Evolutionary conservation across 345 rosid species (phyloP), one percentile per base, ranked within the genome.

Genomic region (Murraya paniculata): DNA sequence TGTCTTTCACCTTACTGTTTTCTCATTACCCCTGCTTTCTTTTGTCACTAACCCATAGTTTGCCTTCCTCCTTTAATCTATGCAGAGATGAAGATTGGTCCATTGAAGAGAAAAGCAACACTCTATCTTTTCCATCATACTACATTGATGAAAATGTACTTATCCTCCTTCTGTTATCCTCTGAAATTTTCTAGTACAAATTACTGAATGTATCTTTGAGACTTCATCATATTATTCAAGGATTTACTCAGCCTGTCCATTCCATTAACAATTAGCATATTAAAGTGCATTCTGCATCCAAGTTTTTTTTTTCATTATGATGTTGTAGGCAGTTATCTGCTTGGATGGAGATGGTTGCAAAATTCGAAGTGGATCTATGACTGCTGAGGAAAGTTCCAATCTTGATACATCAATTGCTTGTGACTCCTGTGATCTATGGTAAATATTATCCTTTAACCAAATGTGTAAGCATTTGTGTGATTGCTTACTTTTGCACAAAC

Each of bases 341-440:
- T 91, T 96, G 90, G 98, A 94, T 84, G 98, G 98, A 77, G 91
- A 88, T 88, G 97, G 88, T 72, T 96, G 98, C 90, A 94, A 88
- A 87, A 85, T 96, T 76, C 91, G 95, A 76, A 83, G 85, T 81
- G 88, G 84, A 76, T 82, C 89, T 27, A 70, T 77, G 58, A 76
- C 60, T 79, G 71, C 89, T 78, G 93, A 87, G 66, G 97, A 84
- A 73, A 93, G 86, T 81, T 86, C 91, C 31, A 79, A 72, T 88
- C 90, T 91, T 24, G 98, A 96, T 85, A 96, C 99, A 73, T 96
- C 99, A 78, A 96, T 94, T 87, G 99, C 99, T 68, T 96, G 99
- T 72, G 99, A 96, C 87, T 92, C 98, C 50, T 96, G 99, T 86
- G 99, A 96, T 74, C 78, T 83, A 77, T 96, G 99, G 99, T 96